Base-by-base conservation (phyloP, 805 yeast genomes). In the Isabelozyma heimii region DNA sequence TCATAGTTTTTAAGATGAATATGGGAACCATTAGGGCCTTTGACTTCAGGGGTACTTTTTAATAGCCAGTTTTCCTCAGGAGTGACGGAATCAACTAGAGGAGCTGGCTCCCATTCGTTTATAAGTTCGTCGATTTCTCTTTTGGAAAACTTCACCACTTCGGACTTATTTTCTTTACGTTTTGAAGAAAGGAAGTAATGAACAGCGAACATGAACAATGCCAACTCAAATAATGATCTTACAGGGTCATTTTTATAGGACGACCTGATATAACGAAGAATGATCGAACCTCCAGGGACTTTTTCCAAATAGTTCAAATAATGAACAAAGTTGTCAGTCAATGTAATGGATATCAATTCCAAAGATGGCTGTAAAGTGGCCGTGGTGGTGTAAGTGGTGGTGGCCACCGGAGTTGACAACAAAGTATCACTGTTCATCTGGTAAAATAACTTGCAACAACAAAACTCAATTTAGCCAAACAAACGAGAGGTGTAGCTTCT, bases 171-270 rank as follows among this genome's bases (percentile, higher is more conserved):
- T 57, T 81, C 89, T 56, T 87, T 86, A 65, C 83, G 87, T 72
- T 83, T 87, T 38, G 87, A 85, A 50, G 87, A 89, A 65, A 82
- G 66, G 57, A 92, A 91, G 70, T 94, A 94, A 55, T 87, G 78
- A 51, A 91, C 72, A 3, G 97, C 98, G 66, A 91, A 87, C 12
- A 91, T 63, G 33, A 91, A 80, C 57, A 94, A 75, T 14, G 84
- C 73, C 37, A 87, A 66, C 69, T 94, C 99, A 47, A 94, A 75
- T 7, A 89, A 61, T 0, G 98, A 88, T 59, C 99, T 81, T 51
- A 90, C 79, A 1, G 99, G 99, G 66, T 94, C 99, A 67, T 94
- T 83, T 65, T 90, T 91, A 65, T 91, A 91, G 2, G 97, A 90
- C 10, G 91, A 84, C 54, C 77, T 78, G 60, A 94, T 85, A 67